A percentile compares a stretch with the other conserved stretches of the same genome.
phyloP scores from a whole-genome alignment of 352 stramenopile genomes.

The Stramenopiles sp. region DNA sequence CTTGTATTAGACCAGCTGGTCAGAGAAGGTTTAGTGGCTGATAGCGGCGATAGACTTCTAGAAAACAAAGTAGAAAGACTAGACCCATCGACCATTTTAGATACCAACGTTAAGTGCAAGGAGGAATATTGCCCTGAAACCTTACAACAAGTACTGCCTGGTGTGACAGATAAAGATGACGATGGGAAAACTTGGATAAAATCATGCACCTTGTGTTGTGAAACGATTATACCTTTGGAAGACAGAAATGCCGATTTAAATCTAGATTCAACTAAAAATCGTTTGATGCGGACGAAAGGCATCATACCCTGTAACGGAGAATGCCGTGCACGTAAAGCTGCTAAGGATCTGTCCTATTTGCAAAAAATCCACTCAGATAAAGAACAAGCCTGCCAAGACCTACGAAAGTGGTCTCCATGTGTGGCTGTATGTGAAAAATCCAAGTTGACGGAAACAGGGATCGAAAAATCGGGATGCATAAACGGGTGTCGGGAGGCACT shows the following conservation, averaged over 20 bases:
- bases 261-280: not conserved
- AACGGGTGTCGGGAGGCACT: not conserved
- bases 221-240: not conserved
- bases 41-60: not conserved
- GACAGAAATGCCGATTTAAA: not conserved
- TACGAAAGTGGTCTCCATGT: not conserved
- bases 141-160: not conserved
- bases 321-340: not conserved
- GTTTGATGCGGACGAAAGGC: not conserved
- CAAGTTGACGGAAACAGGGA: not conserved
- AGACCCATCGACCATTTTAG: not conserved
- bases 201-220: not conserved
- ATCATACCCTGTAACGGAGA: not conserved
- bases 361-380: not conserved
- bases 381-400: not conserved
- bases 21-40: not conserved
- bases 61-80: not conserved
- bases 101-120: not conserved
- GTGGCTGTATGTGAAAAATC: not conserved
- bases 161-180: not conserved
- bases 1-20: not conserved
- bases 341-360: not conserved
- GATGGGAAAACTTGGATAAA: not conserved
- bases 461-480: not conserved
- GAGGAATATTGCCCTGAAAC: not conserved